These are phyloP conservation scores for Alloascoidea africana DNA, from an alignment of 805 yeast genomes.

Conservation along the genomic window DNA sequence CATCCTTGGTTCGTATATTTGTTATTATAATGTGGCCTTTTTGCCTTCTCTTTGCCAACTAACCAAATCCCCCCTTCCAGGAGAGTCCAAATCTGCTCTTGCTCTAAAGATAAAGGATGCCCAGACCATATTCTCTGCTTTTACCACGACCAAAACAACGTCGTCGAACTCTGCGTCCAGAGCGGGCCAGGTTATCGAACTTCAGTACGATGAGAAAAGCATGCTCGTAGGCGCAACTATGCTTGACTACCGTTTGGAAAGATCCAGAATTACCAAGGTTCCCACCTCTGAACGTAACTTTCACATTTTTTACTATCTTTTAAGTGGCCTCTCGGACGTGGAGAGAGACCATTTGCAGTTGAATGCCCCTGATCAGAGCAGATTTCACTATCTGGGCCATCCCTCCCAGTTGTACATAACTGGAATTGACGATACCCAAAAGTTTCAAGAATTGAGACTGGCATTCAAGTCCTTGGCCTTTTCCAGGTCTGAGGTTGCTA, in stretches of 20 bases:
- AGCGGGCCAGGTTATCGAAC: conserved; percentile 39
- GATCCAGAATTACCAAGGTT: conserved; percentile 35
- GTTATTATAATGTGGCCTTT: not conserved
- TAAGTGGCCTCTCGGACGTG: conserved; percentile 28
- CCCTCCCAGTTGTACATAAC: conserved; percentile 23
- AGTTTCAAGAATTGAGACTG: conserved; percentile 29
- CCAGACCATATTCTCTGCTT: conserved; percentile 19
- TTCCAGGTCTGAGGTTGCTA: conserved; percentile 26
- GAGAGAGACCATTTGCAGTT: conserved; percentile 27
- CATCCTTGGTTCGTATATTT: conserved; percentile 11
- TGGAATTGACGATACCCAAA: conserved; percentile 32
- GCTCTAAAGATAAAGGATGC: conserved; percentile 18
- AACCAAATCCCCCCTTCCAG: conserved; percentile 5
- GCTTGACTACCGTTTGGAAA: conserved; percentile 39
- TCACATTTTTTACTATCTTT: conserved; percentile 41
- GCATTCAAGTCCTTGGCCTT: conserved; percentile 37
- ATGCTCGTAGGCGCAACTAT: conserved; percentile 36
- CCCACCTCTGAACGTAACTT: conserved; percentile 38
- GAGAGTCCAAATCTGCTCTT: conserved; percentile 20
- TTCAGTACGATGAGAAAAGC: conserved; percentile 30
- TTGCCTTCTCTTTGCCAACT: not conserved
- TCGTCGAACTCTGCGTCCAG: conserved; percentile 25
- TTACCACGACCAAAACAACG: conserved; percentile 22
- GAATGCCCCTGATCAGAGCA: conserved; percentile 17
- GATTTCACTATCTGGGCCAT: conserved; percentile 28